These are phyloP conservation scores for Platanthera guangdongensis DNA, from an alignment of 106 monocot genomes.

Conservation along the genomic window DNA sequence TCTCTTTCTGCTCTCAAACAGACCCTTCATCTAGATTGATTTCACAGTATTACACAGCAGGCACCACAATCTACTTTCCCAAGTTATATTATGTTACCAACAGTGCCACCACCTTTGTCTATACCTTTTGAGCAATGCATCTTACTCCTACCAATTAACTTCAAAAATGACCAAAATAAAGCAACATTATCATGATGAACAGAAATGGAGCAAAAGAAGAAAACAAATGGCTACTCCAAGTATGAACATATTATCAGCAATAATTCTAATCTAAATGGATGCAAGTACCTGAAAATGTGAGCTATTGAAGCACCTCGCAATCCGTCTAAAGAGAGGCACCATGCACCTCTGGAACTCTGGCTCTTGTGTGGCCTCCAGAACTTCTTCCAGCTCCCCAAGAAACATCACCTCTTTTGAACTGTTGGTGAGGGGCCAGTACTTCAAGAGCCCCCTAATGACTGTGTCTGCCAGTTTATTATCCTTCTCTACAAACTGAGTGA, in stretches of 20 bases:
- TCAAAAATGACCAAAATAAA: not conserved
- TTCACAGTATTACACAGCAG: too few relatives aligned
- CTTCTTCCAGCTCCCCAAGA: constrained; percentile 26
- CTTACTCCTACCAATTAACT: not conserved
- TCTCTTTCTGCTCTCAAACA: too few relatives aligned
- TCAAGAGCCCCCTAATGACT: constrained; percentile 21
- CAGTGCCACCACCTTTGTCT: too few relatives aligned
- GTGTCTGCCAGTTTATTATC: constrained; percentile 23
- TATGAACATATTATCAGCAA: not conserved
- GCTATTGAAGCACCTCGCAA: constrained; percentile 21
- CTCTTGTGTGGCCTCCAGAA: constrained; percentile 24
- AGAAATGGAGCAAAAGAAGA: not conserved
- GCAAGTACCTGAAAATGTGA: constrained; percentile 27
- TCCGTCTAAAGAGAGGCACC: constrained; percentile 26
- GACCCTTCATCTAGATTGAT: too few relatives aligned
- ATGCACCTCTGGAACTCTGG: constrained; percentile 29
- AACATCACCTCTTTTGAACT: constrained; percentile 33
- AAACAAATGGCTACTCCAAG: not conserved
- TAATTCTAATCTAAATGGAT: not conserved
- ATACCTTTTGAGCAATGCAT: too few relatives aligned
- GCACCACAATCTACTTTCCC: too few relatives aligned
- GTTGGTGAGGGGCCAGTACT: constrained; percentile 28
- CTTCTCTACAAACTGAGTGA: constrained; percentile 27
- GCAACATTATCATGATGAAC: not conserved
- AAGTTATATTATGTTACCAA: too few relatives aligned